Evolutionary conservation across 1,284 basidiomycete genomes (phyloP), one percentile per base, ranked within the genome.

Genomic region (Schizopora paradoxa): DNA sequence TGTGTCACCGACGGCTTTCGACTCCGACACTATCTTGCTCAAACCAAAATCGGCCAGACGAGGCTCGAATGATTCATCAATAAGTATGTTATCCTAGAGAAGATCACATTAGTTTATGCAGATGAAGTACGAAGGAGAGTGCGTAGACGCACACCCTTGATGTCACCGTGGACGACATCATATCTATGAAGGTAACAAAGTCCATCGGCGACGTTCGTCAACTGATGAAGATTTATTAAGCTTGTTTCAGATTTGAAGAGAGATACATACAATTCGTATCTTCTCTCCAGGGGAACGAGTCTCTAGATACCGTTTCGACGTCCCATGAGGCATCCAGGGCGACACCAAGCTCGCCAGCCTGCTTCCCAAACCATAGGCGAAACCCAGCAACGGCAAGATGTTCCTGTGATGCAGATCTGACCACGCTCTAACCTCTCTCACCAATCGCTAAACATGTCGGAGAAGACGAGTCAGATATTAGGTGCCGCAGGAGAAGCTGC

Each of bases 321-420:
- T 51, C 4, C 49, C 49, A 18, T 42, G 33, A 1, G 45, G 35
- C 49, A 51, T 51, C 49, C 49, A 51, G 3, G 45, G 45, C 16
- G 49, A 51, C 25, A 51, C 49, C 28, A 51, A 43, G 35, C 45
- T 47, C 21, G 49, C 45, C 10, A 47, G 45, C 28, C 22, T 21
- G 21, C 26, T 39, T 7, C 27, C 26, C 11, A 51, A 51, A 7
- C 45, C 45, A 27, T 51, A 51, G 13, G 35, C 31, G 29, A 47
- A 51, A 25, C 49, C 49, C 13, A 39, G 35, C 23, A 51, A 33
- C n/a, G 33, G 32, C 13, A 51, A 37, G 27, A 51, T 41, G 28
- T 51, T 51, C 5, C 44, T 29, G 34, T 51, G 49, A 38, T 44
- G 23, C 23, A 51, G 35, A 19, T 31, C 41, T 18, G 40, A 32